Percentiles rank a stretch among this genome's conserved stretches.
These are phyloP conservation scores for Wickerhamomyces mucosus DNA, from an alignment of 805 yeast genomes.

Conservation along the genomic window DNA sequence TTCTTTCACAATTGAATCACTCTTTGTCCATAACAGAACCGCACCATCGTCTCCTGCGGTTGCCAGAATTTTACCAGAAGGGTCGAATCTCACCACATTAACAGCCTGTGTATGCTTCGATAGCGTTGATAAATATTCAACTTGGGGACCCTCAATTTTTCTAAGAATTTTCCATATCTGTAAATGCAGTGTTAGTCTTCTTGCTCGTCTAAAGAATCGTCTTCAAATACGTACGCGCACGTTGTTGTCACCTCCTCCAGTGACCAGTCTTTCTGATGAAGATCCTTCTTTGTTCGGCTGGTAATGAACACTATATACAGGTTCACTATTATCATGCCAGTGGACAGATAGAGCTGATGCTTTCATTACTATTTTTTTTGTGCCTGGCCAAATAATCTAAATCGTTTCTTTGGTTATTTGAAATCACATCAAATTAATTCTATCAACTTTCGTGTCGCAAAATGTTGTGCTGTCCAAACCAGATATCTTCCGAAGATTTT, in stretches of 20 bases:
- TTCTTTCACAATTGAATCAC: constrained; percentile 45
- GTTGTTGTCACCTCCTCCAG: constrained; percentile 93
- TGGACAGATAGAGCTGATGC: constrained; percentile 48
- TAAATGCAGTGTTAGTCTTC: constrained; percentile 1
- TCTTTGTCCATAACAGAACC: constrained; percentile 66
- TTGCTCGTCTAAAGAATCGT: constrained; percentile 3
- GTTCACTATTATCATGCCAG: constrained; percentile 70
- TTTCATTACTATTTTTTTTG: too few species aligned
- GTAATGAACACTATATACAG: constrained; percentile 59
- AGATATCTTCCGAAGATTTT: too few species aligned
- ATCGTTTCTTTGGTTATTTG: too few species aligned
- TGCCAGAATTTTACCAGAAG: constrained; percentile 62
- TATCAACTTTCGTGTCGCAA: too few species aligned
- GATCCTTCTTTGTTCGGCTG: constrained; percentile 33
- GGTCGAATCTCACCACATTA: constrained; percentile 77
- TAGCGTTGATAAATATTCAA: constrained; percentile 73
- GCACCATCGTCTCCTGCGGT: constrained; percentile 95
- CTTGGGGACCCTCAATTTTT: constrained; percentile 24
- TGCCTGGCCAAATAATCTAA: too few species aligned
- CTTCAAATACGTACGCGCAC: too few species aligned
- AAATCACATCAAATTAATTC: too few species aligned
- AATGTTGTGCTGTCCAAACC: too few species aligned
- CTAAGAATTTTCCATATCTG: constrained; percentile 24
- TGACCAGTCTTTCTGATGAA: constrained; percentile 47
- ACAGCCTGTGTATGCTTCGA: constrained; percentile 92